Percentiles rank a stretch among this genome's conserved stretches.
Conservation (phyloP, 805 yeast species). For the Yarrowia bubula region DNA sequence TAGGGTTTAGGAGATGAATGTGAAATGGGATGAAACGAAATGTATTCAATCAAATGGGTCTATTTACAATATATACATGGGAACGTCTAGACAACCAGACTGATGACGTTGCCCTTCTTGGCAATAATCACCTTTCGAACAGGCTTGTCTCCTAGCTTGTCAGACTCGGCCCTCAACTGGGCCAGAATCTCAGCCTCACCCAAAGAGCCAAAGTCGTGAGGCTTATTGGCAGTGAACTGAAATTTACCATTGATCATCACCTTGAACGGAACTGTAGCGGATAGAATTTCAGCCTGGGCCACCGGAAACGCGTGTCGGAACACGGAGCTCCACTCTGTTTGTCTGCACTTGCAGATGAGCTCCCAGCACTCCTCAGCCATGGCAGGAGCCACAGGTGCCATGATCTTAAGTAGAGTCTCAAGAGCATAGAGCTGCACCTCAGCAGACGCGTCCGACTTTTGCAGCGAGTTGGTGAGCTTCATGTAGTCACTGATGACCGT, state of each 20-base stretch:
- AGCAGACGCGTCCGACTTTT: constrained; percentile 39
- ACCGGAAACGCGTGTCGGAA: constrained; percentile 67
- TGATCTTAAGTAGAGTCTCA: constrained; percentile 54
- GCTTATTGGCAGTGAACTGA: constrained; percentile 43
- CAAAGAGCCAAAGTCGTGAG: constrained; percentile 9
- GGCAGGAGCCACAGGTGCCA: constrained; percentile 81
- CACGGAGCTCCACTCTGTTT: constrained; percentile 48
- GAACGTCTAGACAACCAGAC: constrained; percentile 5
- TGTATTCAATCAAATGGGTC: background rate
- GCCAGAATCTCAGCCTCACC: constrained; percentile 13
- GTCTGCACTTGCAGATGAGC: constrained; percentile 38
- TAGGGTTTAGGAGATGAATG: background rate
- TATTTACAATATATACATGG: background rate
- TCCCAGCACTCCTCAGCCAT: constrained; percentile 83
- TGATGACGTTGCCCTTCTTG: constrained; percentile 11
- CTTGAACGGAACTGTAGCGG: constrained; percentile 47
- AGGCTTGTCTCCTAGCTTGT: constrained; percentile 8
- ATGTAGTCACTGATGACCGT: constrained; percentile 86
- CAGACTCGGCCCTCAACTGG: background rate
- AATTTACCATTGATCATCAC: constrained; percentile 75
- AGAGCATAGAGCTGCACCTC: constrained; percentile 50
- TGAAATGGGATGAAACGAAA: background rate
- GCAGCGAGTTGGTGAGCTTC: constrained; percentile 66
- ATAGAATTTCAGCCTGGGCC: constrained; percentile 41
- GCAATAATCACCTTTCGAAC: constrained; percentile 14